Conservation (phyloP, 1,139 yeast genomes). For the Lodderomyces orthopsilosis region DNA sequence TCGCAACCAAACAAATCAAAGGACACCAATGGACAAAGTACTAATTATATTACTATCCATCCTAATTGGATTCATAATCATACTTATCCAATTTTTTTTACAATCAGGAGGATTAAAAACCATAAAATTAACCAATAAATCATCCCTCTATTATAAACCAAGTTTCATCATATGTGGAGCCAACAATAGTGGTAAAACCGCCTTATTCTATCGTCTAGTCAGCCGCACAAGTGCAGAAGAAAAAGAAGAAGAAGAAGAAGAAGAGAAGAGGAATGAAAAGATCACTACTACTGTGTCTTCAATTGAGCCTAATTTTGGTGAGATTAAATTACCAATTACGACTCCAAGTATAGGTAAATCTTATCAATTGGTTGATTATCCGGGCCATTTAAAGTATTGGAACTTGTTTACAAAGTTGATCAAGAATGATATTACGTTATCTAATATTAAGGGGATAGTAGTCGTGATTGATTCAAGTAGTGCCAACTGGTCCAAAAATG, state of each 20-base stretch:
- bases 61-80: constrained; percentile 22
- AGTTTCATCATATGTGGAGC: constrained; percentile 74
- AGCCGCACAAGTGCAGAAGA: constrained; percentile 4
- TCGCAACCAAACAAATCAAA: not conserved
- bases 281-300: constrained; percentile 40
- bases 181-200: constrained; percentile 72
- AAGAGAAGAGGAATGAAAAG: constrained; percentile 7
- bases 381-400: constrained; percentile 79
- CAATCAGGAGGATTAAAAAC: constrained; percentile 23
- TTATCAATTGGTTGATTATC: constrained; percentile 68
- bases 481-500: constrained; percentile 24
- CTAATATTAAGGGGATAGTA: constrained; percentile 59
- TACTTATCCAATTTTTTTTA: constrained; percentile 22
- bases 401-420: constrained; percentile 44
- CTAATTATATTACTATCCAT: constrained; percentile 23
- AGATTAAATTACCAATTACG: constrained; percentile 34
- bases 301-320: constrained; percentile 36
- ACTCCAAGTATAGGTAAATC: constrained; percentile 28
- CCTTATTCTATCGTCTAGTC: constrained; percentile 44
- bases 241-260: constrained; percentile 8
- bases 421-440: constrained; percentile 43
- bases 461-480: constrained; percentile 68
- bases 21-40: constrained; percentile 23
- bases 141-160: constrained; percentile 35
- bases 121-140: constrained; percentile 16